Conservation (phyloP, 2,329 filamentous ascomycete species). For the Alternaria triticimaculans region DNA sequence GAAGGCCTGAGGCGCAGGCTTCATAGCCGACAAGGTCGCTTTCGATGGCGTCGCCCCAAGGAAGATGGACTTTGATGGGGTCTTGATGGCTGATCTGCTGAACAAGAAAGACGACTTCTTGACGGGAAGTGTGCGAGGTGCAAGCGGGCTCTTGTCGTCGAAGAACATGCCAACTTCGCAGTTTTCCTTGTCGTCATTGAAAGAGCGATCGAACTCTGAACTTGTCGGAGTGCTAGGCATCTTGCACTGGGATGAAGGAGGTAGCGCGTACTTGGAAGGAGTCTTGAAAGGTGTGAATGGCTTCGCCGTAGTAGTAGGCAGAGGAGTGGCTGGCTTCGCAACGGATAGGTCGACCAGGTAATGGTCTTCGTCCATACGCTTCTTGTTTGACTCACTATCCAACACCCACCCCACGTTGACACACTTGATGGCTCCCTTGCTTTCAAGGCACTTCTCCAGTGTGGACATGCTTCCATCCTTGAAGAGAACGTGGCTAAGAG, state of each 20-base stretch:
- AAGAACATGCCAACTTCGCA: constrained; percentile 45
- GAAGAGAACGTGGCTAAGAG: constrained; percentile 87
- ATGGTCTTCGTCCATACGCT: constrained; percentile 40
- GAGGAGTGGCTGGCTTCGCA: constrained; percentile 29
- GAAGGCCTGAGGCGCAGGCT: constrained; percentile 20
- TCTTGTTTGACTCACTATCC: constrained; percentile 58
- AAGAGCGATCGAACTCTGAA: constrained; percentile 38
- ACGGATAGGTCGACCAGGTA: constrained; percentile 42
- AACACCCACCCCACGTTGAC: constrained; percentile 89
- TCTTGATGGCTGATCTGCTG: constrained; percentile 56
- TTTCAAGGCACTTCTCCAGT: constrained; percentile 78
- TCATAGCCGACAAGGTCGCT: constrained; percentile 21
- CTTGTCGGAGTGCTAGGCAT: constrained; percentile 36
- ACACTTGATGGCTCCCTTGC: constrained; percentile 77
- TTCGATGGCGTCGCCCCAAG: constrained; percentile 35
- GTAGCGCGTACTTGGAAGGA: constrained; percentile 35
- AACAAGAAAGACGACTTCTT: constrained; percentile 35
- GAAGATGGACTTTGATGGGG: constrained; percentile 59
- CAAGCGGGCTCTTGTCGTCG: constrained; percentile 53
- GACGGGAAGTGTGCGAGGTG: constrained; percentile 45
- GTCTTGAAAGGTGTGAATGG: constrained; percentile 42
- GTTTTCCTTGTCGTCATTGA: constrained; percentile 42
- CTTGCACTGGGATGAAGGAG: constrained; percentile 29
- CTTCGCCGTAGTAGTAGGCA: constrained; percentile 23
- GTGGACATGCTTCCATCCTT: constrained; percentile 85